Base-by-base conservation (phyloP, 2,329 filamentous ascomycete species). In the Mycocentrospora acerina region DNA sequence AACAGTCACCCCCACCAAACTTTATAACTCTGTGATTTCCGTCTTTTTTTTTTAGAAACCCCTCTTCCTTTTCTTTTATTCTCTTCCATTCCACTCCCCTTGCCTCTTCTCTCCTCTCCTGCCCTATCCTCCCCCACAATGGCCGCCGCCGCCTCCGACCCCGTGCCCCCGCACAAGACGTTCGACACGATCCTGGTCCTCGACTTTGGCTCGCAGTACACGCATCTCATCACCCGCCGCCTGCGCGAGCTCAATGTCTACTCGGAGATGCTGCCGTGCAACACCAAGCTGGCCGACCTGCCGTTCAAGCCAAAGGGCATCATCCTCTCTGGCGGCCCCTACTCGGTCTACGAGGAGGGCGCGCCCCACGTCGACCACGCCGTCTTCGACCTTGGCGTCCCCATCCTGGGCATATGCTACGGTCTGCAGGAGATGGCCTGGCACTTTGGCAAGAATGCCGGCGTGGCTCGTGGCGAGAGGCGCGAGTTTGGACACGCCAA, bases 191-290 rank as follows among this genome's bases (percentile, higher is more conserved):
- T 88, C 55, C 72, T 88, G 50, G 81, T 84, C 49, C 72, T 88
- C 55, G 84, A 88, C 67, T 88, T 87, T 63, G 84, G 79, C 51
- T 84, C 79, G 16, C 84, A 88, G 69, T 85, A 83, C 59, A 83
- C 81, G 27, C 85, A 90, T 66, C 74, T 90, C 26, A 89, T 90
- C 60, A 82, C 82, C 8, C 77, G 88, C 37, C 81, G 88, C 24
- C 77, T 94, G 18, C 80, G 89, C 54, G 81, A 86, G 55, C 78
- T 94, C 69, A 85, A 85, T 72, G 79, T 94, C 66, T 95, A 87
- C 74, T 82, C 82, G 46, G 90, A 95, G 73, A 86, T 95, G 83
- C 81, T 94, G 29, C 87, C 87, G 15, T 95, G 90, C 70, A 94
- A 85, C 30, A 83, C 86, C 58, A 91, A 91, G 74, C 70, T 94